phyloP scores from a whole-genome alignment of 495 filamentous ascomycete genomes.

The Aspergillus nidulans region DNA sequence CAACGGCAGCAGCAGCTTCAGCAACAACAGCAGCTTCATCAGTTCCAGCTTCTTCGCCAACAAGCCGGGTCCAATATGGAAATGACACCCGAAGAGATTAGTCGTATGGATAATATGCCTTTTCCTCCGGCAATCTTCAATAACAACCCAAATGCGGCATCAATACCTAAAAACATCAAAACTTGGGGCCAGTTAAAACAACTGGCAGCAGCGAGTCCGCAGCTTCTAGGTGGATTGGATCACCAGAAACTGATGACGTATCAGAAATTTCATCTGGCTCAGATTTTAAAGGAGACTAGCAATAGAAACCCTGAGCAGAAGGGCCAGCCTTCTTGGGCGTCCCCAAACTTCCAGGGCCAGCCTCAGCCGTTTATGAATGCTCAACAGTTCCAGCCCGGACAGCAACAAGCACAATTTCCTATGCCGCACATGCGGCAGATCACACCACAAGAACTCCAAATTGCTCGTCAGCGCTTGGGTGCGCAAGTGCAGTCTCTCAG shows the following conservation, averaged over 20 bases:
- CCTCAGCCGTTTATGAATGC: constrained; percentile 33
- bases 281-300: constrained; percentile 25
- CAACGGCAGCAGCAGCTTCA: constrained; percentile 34
- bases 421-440: constrained; percentile 35
- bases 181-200: constrained; percentile 72
- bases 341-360: constrained; percentile 24
- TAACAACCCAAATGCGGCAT: constrained; percentile 26
- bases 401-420: constrained; percentile 22
- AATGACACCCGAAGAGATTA: constrained; percentile 40
- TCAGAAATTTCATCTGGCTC: constrained; percentile 54
- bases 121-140: constrained; percentile 40
- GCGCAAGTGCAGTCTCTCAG: constrained; percentile 33
- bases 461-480: constrained; percentile 37
- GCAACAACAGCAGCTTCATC: constrained; percentile 27
- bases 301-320: constrained; percentile 21
- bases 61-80: constrained; percentile 35
- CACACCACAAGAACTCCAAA: constrained; percentile 43
- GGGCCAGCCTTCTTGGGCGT: constrained; percentile 23
- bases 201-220: constrained; percentile 51
- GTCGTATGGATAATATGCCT: constrained; percentile 43
- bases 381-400: constrained; percentile 30
- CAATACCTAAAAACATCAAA: constrained; percentile 56
- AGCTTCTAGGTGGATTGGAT: constrained; percentile 34
- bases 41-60: constrained; percentile 35
- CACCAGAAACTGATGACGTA: constrained; percentile 43